These are phyloP conservation scores for Phytopythium ostracodes DNA, from an alignment of 352 stramenopile genomes.

Conservation along the genomic window DNA sequence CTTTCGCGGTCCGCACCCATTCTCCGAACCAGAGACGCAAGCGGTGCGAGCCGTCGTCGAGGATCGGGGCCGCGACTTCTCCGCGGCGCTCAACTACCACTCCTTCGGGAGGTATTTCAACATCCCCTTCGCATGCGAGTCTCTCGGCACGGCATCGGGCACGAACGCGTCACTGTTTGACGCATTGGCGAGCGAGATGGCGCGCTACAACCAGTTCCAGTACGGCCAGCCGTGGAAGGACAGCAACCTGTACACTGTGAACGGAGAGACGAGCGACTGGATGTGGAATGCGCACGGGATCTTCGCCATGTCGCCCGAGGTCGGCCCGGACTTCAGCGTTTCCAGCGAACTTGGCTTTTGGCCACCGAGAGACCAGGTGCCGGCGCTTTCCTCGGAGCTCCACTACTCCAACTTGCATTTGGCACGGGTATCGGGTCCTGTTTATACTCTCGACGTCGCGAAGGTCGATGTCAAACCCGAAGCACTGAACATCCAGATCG, in stretches of 20 bases:
- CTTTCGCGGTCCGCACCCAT: constrained; percentile 56
- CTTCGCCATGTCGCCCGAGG: constrained; percentile 82
- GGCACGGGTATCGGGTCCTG: constrained; percentile 41
- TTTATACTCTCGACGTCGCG: constrained; percentile 51
- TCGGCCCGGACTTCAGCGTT: constrained; percentile 57
- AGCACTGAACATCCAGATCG: constrained; percentile 25
- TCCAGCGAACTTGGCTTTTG: constrained; percentile 52
- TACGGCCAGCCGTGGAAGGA: constrained; percentile 82
- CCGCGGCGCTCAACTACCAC: constrained; percentile 77
- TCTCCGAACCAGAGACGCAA: constrained; percentile 80
- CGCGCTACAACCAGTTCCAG: constrained; percentile 63
- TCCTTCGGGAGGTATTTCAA: constrained; percentile 85
- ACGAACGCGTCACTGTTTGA: constrained; percentile 40
- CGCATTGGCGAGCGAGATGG: constrained; percentile 61
- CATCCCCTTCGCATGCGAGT: constrained; percentile 77
- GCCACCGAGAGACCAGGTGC: constrained; percentile 48
- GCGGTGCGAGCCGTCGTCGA: constrained; percentile 71
- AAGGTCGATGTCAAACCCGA: constrained; percentile 8
- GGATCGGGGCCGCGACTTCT: constrained; percentile 40
- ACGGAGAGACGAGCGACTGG: constrained; percentile 86
- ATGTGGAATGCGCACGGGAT: constrained; percentile 80
- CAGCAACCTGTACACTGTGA: constrained; percentile 84
- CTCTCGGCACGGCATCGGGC: constrained; percentile 33
- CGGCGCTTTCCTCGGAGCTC: constrained; percentile 53
- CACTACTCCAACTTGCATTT: constrained; percentile 74